Base-by-base conservation (phyloP, 2,329 filamentous ascomycete species). In the Colletotrichum phormii region DNA sequence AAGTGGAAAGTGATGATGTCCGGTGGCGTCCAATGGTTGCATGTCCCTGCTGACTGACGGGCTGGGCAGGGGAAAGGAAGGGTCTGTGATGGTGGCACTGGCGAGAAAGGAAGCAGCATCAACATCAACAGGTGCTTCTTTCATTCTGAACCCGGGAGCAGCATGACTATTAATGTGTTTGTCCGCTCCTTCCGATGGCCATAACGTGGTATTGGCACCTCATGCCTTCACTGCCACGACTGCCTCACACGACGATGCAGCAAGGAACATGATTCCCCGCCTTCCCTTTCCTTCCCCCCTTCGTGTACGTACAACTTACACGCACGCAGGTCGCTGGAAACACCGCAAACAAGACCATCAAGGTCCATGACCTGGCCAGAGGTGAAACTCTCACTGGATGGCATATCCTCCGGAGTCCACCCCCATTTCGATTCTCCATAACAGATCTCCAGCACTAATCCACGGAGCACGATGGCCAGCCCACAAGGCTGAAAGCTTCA, bases 401-500 rank as follows among this genome's bases (percentile, higher is more conserved):
- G 5, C 24, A 29, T 46, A 37, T 22, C 15, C 7, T 26, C 33
- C 24, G 13, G 15, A 42, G 37, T 18, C 37, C 37, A 42, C 26
- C 35, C 42, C 26, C 55, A 15, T 37, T 26, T 53, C 31, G 11
- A 18, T 42, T 42, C 13, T 42, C 49, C 35, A 18, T 42, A 26
- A 26, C 24, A 53, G 42, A 57, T 71, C 62, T 42, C 60, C 62
- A 71, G 55, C 24, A 51, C 67, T 26, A 57, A 35, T 26, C 37
- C 37, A 63, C 49, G 55, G 58, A 63, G 37, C 64, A 71, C 69
- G 58, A 60, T 58, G 53, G 49, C 53, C 49, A 63, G 67, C 63
- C 67, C 66, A 72, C 66, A 71, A 65, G 71, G 71, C 71, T 72
- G 70, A 72, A 64, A 57, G 62, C 31, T 26, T 51, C 42, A 12